phyloP scores from a whole-genome alignment of 192 early-diverging fungal species.

The Backusella sp. region DNA sequence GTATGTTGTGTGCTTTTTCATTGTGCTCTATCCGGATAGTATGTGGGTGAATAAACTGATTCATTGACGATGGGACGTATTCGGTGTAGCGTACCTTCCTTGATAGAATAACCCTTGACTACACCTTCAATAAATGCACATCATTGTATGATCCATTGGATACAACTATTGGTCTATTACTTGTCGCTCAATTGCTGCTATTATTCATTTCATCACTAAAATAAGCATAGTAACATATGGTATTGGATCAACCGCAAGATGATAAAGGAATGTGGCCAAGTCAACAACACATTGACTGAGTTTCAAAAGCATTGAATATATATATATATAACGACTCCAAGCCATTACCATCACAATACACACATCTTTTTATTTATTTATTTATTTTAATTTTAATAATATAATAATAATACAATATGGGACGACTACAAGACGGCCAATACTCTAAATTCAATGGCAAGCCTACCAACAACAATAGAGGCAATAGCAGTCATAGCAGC shows the following conservation, averaged over 20 bases:
- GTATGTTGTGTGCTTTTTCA: too few species aligned
- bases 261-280: not conserved
- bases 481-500: not conserved
- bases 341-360: not conserved
- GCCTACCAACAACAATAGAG: not conserved
- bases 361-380: not conserved
- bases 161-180: not conserved
- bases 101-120: too few species aligned
- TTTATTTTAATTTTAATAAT: not conserved
- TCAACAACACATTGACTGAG: not conserved
- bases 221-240: too few species aligned
- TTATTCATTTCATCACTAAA: too few species aligned
- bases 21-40: too few species aligned
- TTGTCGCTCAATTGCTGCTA: too few species aligned
- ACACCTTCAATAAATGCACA: not conserved
- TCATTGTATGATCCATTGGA: too few species aligned
- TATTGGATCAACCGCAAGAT: too few species aligned
- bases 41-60: too few species aligned
- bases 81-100: too few species aligned
- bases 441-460: not conserved
- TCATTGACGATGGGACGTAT: too few species aligned
- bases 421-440: conserved; percentile 27
- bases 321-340: too few species aligned
- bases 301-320: not conserved
- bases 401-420: conserved; percentile 10